Percentiles rank a stretch among this genome's conserved stretches.
Evolutionary conservation across 176 grass and related monocot species (phyloP).

Genomic region (Ananas comosus): DNA sequence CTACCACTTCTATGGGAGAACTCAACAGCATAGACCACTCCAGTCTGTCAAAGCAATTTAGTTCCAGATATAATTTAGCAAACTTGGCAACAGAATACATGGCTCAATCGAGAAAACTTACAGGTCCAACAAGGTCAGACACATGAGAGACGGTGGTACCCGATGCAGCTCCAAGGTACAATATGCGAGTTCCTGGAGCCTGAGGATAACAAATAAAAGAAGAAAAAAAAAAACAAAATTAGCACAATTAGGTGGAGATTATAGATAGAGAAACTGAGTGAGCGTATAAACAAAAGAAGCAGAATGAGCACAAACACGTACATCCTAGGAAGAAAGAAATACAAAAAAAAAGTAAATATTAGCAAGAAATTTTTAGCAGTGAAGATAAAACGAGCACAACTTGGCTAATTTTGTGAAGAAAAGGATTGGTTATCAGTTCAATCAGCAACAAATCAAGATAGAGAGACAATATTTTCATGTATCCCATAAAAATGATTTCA

Average conservation of each 20-base stretch:
- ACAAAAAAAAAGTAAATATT: too few relatives aligned
- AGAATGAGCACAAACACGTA: too few relatives aligned
- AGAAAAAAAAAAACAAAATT: too few relatives aligned
- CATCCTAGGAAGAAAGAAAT: too few relatives aligned
- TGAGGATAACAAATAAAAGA: constrained; percentile 2
- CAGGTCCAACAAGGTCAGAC: constrained; percentile 80
- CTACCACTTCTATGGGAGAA: constrained; percentile 93
- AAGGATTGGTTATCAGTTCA: too few relatives aligned
- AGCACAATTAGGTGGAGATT: not conserved
- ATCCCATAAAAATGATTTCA: too few relatives aligned
- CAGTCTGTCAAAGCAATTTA: constrained; percentile 23
- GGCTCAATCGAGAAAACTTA: constrained; percentile 9
- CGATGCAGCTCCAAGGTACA: constrained; percentile 90
- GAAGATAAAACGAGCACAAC: not conserved
- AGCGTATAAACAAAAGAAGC: too few relatives aligned
- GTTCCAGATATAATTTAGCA: not conserved
- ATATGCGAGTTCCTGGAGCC: constrained; percentile 60
- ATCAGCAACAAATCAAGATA: too few relatives aligned
- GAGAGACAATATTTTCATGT: too few relatives aligned
- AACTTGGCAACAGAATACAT: not conserved
- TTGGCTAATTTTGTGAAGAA: too few relatives aligned
- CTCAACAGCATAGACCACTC: constrained; percentile 88
- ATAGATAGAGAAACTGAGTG: not conserved
- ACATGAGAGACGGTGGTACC: constrained; percentile 83
- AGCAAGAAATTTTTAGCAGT: not conserved